A percentile compares a stretch with the other conserved stretches of the same genome.
Conservation (phyloP, 768 basidiomycete genomes). For the Kwoniella heveanensis region DNA sequence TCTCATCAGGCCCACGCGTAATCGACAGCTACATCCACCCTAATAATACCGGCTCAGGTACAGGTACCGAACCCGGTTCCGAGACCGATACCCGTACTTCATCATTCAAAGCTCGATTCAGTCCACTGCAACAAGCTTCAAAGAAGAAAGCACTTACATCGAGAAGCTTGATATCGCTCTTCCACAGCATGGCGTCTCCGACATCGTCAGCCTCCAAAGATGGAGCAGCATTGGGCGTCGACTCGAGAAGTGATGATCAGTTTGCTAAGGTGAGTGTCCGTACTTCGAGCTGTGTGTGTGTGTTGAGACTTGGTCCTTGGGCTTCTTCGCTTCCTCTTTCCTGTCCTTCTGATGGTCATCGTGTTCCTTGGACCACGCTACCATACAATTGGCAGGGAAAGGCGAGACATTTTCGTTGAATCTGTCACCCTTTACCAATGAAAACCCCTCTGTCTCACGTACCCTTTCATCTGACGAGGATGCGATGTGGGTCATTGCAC, state of each 20-base stretch:
- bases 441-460: too few species aligned
- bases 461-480: too few species aligned
- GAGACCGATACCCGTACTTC: background rate
- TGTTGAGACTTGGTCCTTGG: too few species aligned
- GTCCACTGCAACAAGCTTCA: background rate
- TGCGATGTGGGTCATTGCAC: too few species aligned
- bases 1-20: background rate
- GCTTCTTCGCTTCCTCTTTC: background rate
- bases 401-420: background rate
- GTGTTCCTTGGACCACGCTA: background rate
- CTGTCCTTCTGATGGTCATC: background rate
- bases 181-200: background rate
- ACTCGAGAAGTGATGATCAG: background rate
- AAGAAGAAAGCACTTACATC: conserved; percentile 1
- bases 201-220: background rate
- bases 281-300: too few species aligned
- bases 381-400: background rate
- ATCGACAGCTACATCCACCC: background rate
- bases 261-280: background rate
- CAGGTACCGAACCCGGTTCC: background rate
- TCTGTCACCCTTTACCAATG: too few species aligned
- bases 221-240: background rate
- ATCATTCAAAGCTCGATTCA: background rate
- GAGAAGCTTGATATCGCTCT: background rate
- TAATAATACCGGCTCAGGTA: background rate